These are phyloP conservation scores for Polysphondylium violaceum DNA, from an alignment of 78 protist genomes.

Conservation along the genomic window DNA sequence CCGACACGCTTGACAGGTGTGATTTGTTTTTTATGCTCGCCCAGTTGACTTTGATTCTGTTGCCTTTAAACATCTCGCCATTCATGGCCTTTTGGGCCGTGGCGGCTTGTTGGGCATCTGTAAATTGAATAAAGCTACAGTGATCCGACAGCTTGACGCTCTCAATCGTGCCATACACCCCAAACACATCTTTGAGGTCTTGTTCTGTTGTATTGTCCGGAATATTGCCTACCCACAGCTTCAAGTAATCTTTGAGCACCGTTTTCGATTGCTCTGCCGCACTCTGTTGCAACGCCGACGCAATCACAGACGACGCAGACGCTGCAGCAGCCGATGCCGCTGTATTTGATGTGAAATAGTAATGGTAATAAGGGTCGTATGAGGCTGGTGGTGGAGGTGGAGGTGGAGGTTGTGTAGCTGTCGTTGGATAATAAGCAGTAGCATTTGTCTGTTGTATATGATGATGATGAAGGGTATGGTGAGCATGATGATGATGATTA, in stretches of 20 bases:
- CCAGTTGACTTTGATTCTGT: constrained; percentile 16
- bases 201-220: constrained; percentile 8
- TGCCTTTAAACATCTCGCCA: background rate
- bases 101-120: constrained; percentile 2
- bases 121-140: constrained; percentile 25
- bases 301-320: too few relatives aligned
- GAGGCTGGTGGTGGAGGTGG: background rate
- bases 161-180: constrained; percentile 3
- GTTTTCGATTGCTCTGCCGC: background rate
- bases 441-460: too few relatives aligned
- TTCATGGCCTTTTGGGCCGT: constrained; percentile 5
- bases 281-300: too few relatives aligned
- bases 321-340: too few relatives aligned
- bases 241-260: constrained; percentile 5
- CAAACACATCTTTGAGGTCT: constrained; percentile 5
- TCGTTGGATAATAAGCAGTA: too few relatives aligned
- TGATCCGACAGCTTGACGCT: background rate
- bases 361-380: background rate
- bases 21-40: constrained; percentile 1
- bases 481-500: too few relatives aligned
- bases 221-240: constrained; percentile 56
- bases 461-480: too few relatives aligned
- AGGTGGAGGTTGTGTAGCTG: background rate
- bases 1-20: background rate
- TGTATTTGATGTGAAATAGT: too few relatives aligned